Evolutionary conservation across 2,329 filamentous ascomycete species (phyloP).

Genomic region (Clarireedia paspali): DNA sequence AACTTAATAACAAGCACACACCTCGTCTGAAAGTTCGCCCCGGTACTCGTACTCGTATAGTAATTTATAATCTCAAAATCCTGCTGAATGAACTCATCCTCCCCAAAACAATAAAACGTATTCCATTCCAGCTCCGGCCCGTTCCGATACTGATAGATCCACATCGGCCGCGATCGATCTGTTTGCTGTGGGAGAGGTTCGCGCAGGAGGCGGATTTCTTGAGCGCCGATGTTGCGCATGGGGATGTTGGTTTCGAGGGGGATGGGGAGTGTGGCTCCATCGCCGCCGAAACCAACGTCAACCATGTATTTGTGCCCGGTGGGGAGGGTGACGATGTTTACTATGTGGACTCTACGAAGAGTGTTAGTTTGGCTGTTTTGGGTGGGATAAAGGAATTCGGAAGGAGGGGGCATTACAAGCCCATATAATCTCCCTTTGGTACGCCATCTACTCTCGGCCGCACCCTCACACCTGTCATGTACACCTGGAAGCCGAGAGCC

Average conservation of each 20-base stretch:
- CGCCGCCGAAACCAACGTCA: slow-evolving; percentile 59
- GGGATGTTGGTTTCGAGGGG: slow-evolving; percentile 37
- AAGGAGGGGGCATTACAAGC: slow-evolving; percentile 17
- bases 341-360: slow-evolving; percentile 43
- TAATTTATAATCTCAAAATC: slow-evolving; percentile 58
- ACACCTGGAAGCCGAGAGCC: slow-evolving; percentile 45
- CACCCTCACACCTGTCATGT: slow-evolving; percentile 40
- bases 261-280: slow-evolving; percentile 50
- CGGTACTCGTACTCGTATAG: slow-evolving; percentile 45
- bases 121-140: slow-evolving; percentile 43
- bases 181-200: slow-evolving; percentile 40
- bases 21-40: slow-evolving; percentile 48
- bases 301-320: slow-evolving; percentile 40
- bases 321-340: slow-evolving; percentile 50
- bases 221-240: slow-evolving; percentile 40
- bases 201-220: slow-evolving; percentile 46
- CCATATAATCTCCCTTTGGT: slow-evolving; percentile 20
- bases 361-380: not conserved
- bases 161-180: slow-evolving; percentile 40
- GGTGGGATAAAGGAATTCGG: not conserved
- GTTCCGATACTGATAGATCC: slow-evolving; percentile 57
- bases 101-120: slow-evolving; percentile 56
- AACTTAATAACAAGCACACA: slow-evolving; percentile 50
- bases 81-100: slow-evolving; percentile 52
- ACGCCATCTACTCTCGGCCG: slow-evolving; percentile 19